These are phyloP conservation scores for Claviceps africana DNA, from an alignment of 2,329 filamentous ascomycete genomes.

Conservation along the genomic window DNA sequence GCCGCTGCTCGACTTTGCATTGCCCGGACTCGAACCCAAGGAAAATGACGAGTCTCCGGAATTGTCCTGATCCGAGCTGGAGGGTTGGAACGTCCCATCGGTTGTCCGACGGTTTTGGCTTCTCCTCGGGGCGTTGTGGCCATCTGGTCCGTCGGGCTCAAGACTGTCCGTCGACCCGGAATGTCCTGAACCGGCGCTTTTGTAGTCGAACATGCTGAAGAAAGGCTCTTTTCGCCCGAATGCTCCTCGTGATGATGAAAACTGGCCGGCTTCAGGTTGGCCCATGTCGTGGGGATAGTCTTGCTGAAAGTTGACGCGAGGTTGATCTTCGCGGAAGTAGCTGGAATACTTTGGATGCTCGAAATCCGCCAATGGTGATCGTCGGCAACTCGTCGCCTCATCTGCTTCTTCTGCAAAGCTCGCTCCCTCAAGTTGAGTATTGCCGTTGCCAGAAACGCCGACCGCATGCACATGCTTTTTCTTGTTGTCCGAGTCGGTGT, in stretches of 20 bases:
- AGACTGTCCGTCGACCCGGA: background rate
- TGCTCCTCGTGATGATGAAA: constrained; percentile 1
- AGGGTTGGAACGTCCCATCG: background rate
- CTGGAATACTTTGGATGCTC: background rate
- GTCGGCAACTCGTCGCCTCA: background rate
- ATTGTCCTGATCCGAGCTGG: background rate
- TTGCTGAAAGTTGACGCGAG: background rate
- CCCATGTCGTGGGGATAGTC: background rate
- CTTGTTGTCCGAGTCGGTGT: background rate
- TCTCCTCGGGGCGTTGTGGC: too few relatives aligned
- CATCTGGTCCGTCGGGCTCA: background rate
- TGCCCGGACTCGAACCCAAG: background rate
- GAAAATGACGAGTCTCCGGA: background rate
- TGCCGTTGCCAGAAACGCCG: background rate
- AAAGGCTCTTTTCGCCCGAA: background rate
- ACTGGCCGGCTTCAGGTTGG: background rate
- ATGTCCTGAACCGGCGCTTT: background rate
- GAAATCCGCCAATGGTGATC: constrained; percentile 1
- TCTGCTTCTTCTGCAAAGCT: background rate
- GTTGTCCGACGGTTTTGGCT: background rate
- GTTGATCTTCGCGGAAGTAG: background rate
- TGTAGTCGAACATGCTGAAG: constrained; percentile 2
- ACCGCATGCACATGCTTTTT: background rate
- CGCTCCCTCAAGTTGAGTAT: background rate
- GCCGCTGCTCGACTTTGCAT: background rate